A percentile compares a stretch with the other conserved stretches of the same genome.
Evolutionary conservation across 1,139 yeast species (phyloP).

Genomic region (Pichia sp.): DNA sequence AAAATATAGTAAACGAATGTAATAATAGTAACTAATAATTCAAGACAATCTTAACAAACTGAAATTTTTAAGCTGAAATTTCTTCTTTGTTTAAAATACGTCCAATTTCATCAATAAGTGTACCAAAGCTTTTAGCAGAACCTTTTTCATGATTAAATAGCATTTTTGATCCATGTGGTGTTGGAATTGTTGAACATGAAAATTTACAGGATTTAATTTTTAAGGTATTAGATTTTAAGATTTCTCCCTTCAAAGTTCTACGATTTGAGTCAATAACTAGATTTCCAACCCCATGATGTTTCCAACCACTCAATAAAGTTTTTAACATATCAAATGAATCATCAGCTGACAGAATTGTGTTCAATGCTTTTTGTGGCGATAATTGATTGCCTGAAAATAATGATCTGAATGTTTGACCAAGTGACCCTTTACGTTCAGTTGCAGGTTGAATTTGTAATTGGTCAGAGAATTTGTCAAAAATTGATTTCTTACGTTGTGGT

Average conservation of each 20-base stretch:
- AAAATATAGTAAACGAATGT: background rate
- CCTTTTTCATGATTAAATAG: conserved; percentile 56
- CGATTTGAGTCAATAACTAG: conserved; percentile 42
- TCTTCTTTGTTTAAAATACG: conserved; percentile 39
- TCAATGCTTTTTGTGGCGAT: conserved; percentile 24
- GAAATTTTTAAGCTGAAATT: conserved; percentile 16
- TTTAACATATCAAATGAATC: conserved; percentile 62
- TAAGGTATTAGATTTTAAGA: conserved; percentile 55
- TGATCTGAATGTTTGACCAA: conserved; percentile 25
- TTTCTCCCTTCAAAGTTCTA: conserved; percentile 49
- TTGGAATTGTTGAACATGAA: conserved; percentile 43
- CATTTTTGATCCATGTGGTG: conserved; percentile 41
- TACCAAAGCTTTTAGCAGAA: conserved; percentile 58
- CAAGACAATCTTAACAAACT: conserved; percentile 11
- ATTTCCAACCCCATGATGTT: conserved; percentile 60
- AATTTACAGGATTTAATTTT: conserved; percentile 61
- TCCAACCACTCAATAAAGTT: conserved; percentile 62
- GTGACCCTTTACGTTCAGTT: conserved; percentile 22
- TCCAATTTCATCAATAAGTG: conserved; percentile 45
- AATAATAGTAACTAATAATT: conserved; percentile 1
- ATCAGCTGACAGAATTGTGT: conserved; percentile 42
- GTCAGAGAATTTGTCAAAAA: conserved; percentile 56
- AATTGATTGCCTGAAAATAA: conserved; percentile 29
- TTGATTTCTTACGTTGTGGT: conserved; percentile 35
- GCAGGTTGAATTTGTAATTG: conserved; percentile 18